A percentile compares a stretch with the other conserved stretches of the same genome.
Conservation (phyloP, 805 yeast species). For the Yamadazyma laniorum region DNA sequence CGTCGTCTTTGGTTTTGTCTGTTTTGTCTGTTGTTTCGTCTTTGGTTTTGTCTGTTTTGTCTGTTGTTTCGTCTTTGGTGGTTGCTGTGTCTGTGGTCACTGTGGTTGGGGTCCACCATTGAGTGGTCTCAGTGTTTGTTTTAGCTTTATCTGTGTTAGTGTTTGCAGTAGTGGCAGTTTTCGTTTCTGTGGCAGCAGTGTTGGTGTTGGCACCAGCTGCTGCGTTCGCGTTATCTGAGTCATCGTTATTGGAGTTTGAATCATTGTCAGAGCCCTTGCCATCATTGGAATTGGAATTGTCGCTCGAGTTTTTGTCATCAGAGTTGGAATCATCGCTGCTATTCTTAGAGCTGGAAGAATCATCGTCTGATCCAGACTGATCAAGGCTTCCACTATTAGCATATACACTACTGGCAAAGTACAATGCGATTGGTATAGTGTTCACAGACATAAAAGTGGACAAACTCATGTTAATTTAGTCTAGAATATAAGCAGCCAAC, state of each 20-base stretch:
- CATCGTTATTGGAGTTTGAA: background rate
- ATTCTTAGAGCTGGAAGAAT: no score
- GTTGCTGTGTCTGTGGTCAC: slow-evolving; percentile 14
- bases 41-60: background rate
- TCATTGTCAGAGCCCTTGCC: slow-evolving; percentile 3
- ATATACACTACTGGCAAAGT: background rate
- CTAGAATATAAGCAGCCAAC: no score
- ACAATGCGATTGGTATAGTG: slow-evolving; percentile 3
- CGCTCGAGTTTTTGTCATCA: no score
- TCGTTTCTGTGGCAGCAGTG: slow-evolving; percentile 7
- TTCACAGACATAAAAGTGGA: background rate
- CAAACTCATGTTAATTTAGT: slow-evolving; percentile 6
- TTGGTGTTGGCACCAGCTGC: slow-evolving; percentile 7
- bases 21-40: slow-evolving; percentile 11
- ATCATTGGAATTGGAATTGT: no score
- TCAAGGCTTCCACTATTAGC: slow-evolving; percentile 17
- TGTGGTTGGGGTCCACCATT: slow-evolving; percentile 18
- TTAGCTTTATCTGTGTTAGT: slow-evolving; percentile 10
- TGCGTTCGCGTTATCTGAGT: slow-evolving; percentile 4
- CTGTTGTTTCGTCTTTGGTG: slow-evolving; percentile 9
- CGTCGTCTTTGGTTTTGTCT: slow-evolving; percentile 12
- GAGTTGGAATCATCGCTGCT: no score
- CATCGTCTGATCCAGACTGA: slow-evolving; percentile 5
- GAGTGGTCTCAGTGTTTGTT: slow-evolving; percentile 10
- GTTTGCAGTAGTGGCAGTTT: slow-evolving; percentile 9